Evolutionary conservation across 2,329 filamentous ascomycete species (phyloP), one percentile per base, ranked within the genome.

Genomic region (Fusarium subglutinans): DNA sequence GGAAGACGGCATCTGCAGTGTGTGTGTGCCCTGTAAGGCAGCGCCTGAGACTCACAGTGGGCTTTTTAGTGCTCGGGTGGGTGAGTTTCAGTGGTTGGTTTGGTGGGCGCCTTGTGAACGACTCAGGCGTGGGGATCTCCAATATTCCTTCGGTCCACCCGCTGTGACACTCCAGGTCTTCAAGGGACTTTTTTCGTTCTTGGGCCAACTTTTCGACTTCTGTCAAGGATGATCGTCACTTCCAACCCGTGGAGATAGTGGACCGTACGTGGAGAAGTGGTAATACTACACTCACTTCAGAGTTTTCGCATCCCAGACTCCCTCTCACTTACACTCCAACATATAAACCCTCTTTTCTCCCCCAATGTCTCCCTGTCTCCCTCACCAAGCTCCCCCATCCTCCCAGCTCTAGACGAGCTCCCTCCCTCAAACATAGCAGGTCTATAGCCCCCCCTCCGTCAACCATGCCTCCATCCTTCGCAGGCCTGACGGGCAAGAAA

Each of bases 401-500:
- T 40, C 45, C 62, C 59, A 55, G 63, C 72, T 74, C 72, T 71
- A 60, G 72, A 60, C 64, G 71, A 75, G 72, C 72, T 44, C 14
- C 20, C 24, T 5, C 8, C 13, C 8, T 54, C 14, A 28, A 22
- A 28, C 69, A 72, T 50, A 77, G 71, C 75, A 72, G 75, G 73
- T 66, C 62, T 76, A 48, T 35, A 58, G 12, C 48, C 30, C 20
- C 20, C 70, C 66, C 51, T 71, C 48, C 40, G 50, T 55, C 66
- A 81, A 81, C 37, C 44, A 90, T 89, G 72, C 85, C 87, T 73
- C 87, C 88, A 58, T 86, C 78, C 24, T 91, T 86, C 78, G 87
- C 88, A 79, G 90, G 90, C 80, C 83, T 92, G 68, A 87, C 86
- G 41, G 91, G 91, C 79, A 85, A 84, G 74, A 83, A 82, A 43